These are phyloP conservation scores for Metschnikowia anglica DNA, from an alignment of 805 yeast genomes.

Conservation along the genomic window DNA sequence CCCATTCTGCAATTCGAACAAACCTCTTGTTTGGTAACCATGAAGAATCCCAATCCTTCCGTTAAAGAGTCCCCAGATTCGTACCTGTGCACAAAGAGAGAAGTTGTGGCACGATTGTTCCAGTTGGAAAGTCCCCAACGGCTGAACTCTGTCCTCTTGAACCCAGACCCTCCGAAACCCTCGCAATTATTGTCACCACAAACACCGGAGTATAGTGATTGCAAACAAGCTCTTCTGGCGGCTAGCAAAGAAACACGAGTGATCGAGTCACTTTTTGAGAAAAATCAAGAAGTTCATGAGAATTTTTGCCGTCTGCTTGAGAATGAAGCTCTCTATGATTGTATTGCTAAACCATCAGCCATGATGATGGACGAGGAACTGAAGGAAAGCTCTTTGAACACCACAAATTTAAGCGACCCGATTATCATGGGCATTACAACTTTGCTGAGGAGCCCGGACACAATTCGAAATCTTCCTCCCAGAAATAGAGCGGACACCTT, in stretches of 20 bases:
- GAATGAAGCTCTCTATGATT: background rate
- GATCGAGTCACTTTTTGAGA: background rate
- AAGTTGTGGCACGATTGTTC: constrained; percentile 2
- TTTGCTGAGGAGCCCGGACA: background rate
- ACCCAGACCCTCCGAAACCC: background rate
- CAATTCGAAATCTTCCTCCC: background rate
- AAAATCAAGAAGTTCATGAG: background rate
- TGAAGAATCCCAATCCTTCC: background rate
- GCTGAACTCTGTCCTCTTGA: background rate
- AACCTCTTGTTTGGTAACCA: background rate
- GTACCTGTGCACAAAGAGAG: background rate
- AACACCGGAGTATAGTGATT: constrained; percentile 1
- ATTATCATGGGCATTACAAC: background rate
- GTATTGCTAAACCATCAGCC: background rate
- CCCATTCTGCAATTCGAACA: background rate
- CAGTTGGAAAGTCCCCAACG: background rate
- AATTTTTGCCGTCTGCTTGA: background rate
- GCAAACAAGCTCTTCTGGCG: background rate
- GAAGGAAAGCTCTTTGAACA: background rate
- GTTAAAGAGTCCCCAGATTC: background rate
- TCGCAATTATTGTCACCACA: constrained; percentile 1
- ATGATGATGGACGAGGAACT: background rate
- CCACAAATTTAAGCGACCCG: background rate
- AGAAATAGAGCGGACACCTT: background rate
- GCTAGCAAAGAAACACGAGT: background rate